Evolutionary conservation across 768 basidiomycete genomes (phyloP), one percentile per base, ranked within the genome.

Genomic region (Pleurotus eryngii): DNA sequence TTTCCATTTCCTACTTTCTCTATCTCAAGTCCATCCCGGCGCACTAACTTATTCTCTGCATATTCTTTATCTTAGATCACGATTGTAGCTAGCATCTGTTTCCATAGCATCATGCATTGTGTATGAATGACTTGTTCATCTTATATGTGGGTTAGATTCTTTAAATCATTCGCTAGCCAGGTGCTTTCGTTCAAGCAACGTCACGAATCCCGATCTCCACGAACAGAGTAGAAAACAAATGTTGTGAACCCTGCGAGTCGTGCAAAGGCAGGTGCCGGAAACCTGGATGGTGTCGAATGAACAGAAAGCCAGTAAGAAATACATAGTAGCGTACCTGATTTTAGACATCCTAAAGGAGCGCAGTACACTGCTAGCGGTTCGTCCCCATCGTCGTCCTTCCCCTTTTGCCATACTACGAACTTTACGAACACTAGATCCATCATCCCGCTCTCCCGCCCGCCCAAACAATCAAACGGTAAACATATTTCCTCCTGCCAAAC

Each of bases 221-320:
- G 65, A 98, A 97, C 15, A 98, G 76, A n/a, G 95, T 95, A 20
- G 95, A 92, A 71, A 95, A 98, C 49, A 98, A 76, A 65, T 88
- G 91, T 65, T 95, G 93, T 39, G 89, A 88, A 45, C 92, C 83
- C 67, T 95, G 88, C 2, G 82, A 73, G 70, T 98, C 96, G 64
- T 94, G 91, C 37, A 98, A 74, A 0, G 96, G 94, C 4, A 98
- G 70, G 71, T 98, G 91, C 6, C 92, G 85, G 67, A 88, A 98
- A 1, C 96, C 95, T 92, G 46, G 3, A 49, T 20, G n/a, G 40
- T 15, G 35, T 42, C 59, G 14, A 48, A 48, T 38, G 37, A 48
- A n/a, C 7, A 4, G 53, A 24, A 49, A 20, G 26, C n/a, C 20
- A 58, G 22, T 7, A 46, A 46, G 26, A 43, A 42, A 55, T 6